Evolutionary conservation across 2,329 filamentous ascomycete genomes (phyloP).

Genomic region (Diaporthe nobilis): DNA sequence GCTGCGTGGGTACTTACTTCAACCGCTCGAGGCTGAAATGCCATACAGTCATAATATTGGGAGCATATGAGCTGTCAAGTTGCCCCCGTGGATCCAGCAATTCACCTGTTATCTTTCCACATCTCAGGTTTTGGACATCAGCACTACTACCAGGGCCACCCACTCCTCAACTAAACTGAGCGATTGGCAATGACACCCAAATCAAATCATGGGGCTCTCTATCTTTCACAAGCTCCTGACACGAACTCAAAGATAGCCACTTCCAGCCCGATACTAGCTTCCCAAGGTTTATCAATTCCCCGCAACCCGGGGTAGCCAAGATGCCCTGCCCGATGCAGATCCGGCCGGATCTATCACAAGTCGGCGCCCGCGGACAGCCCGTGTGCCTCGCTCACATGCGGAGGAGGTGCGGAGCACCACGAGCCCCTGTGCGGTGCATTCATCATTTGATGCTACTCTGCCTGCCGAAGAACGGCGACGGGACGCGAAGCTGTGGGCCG

Average conservation of each 20-base stretch:
- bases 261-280: not conserved
- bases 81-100: not conserved
- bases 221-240: not conserved
- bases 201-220: not conserved
- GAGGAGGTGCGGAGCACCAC: slow-evolving; percentile 11
- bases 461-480: not conserved
- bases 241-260: not conserved
- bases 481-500: not conserved
- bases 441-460: not conserved
- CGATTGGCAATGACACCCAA: not conserved
- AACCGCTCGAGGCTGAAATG: not conserved
- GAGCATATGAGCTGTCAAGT: not conserved
- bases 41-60: not conserved
- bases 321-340: slow-evolving; percentile 20
- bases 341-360: slow-evolving; percentile 22
- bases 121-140: not conserved
- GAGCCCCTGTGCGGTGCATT: not conserved
- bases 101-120: not conserved
- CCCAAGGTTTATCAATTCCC: not conserved
- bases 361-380: slow-evolving; percentile 31
- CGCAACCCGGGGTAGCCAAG: slow-evolving; percentile 9
- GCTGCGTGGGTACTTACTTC: not conserved
- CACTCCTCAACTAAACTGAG: not conserved
- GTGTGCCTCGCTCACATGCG: not conserved
- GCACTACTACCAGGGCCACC: not conserved